A percentile compares a stretch with the other conserved stretches of the same genome.
Conservation (phyloP, 352 stramenopile species). For the Phytophthora hibernalis region DNA sequence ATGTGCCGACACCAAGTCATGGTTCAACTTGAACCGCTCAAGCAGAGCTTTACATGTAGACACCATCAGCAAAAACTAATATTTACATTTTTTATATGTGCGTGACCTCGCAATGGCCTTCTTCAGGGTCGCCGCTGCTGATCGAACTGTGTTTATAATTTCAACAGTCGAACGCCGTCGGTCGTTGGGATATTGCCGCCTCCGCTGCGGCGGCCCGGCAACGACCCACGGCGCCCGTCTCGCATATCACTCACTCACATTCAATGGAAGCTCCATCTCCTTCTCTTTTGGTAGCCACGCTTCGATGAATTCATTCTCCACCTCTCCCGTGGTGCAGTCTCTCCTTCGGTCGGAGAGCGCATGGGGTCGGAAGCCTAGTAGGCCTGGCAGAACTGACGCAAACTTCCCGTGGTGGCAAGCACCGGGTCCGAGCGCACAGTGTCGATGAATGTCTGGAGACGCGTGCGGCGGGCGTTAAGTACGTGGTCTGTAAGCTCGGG, state of each 20-base stretch:
- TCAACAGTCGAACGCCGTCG: conserved; percentile 4
- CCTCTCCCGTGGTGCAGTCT: conserved; percentile 18
- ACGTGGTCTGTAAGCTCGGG: conserved; percentile 71
- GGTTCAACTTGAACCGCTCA: too few species aligned
- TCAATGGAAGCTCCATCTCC: conserved; percentile 24
- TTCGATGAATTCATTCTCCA: conserved; percentile 37
- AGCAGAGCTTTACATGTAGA: conserved; percentile 11
- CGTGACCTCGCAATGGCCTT: not conserved
- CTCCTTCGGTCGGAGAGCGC: conserved; percentile 42
- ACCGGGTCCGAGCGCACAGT: conserved; percentile 47
- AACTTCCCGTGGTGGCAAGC: conserved; percentile 52
- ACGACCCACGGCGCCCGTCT: conserved; percentile 10
- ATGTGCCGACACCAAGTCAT: not conserved
- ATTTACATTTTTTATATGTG: conserved; percentile 21
- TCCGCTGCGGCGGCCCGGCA: conserved; percentile 23
- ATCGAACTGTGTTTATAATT: conserved; percentile 25
- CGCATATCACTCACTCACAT: conserved; percentile 32
- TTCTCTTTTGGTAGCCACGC: conserved; percentile 6
- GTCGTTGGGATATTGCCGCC: conserved; percentile 12
- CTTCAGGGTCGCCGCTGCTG: conserved; percentile 5
- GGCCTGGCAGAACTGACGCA: conserved; percentile 84
- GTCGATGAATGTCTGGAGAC: conserved; percentile 75
- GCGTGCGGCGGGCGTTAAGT: conserved; percentile 60
- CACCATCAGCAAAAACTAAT: conserved; percentile 18
- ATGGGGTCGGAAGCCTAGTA: conserved; percentile 42